These are phyloP conservation scores for Botrytis galanthina DNA, from an alignment of 2,329 filamentous ascomycete species.

Conservation along the genomic window DNA sequence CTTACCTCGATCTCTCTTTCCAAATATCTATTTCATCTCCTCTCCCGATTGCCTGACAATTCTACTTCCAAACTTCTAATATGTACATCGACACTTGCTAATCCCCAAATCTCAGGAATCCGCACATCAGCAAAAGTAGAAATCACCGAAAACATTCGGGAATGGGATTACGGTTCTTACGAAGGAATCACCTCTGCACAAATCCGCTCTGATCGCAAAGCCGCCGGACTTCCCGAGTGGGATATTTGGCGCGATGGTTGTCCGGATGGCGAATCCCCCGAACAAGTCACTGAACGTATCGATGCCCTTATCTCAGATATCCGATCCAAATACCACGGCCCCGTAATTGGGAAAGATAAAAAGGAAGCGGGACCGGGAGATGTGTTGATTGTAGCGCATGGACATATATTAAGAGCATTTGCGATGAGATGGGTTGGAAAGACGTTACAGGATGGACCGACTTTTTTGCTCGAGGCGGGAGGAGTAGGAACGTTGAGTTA, in stretches of 20 bases:
- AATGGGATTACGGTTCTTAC: slow-evolving; percentile 80
- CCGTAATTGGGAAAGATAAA: slow-evolving; percentile 53
- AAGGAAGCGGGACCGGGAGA: slow-evolving; percentile 49
- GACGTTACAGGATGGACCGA: slow-evolving; percentile 67
- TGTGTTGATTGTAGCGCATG: slow-evolving; percentile 81
- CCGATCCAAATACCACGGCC: slow-evolving; percentile 57
- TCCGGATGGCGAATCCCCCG: slow-evolving; percentile 68
- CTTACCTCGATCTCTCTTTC: background rate
- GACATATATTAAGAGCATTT: slow-evolving; percentile 84
- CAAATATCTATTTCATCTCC: background rate
- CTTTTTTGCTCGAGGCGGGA: slow-evolving; percentile 84
- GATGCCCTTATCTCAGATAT: slow-evolving; percentile 77
- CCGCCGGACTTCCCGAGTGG: slow-evolving; percentile 53
- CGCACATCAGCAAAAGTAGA: slow-evolving; percentile 60
- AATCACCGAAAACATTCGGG: slow-evolving; percentile 67
- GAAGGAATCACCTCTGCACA: slow-evolving; percentile 74
- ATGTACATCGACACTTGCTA: background rate
- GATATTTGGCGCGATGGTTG: slow-evolving; percentile 91
- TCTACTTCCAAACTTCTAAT: background rate
- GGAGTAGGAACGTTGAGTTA: slow-evolving; percentile 81
- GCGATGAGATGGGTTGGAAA: slow-evolving; percentile 82
- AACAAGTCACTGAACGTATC: slow-evolving; percentile 68
- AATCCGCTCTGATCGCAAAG: slow-evolving; percentile 58
- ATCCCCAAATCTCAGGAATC: slow-evolving; percentile 31
- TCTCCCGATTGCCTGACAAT: too few relatives aligned